These are phyloP conservation scores for Aegilops longissima DNA, from an alignment of 176 grass and related monocot species.

Conservation along the genomic window DNA sequence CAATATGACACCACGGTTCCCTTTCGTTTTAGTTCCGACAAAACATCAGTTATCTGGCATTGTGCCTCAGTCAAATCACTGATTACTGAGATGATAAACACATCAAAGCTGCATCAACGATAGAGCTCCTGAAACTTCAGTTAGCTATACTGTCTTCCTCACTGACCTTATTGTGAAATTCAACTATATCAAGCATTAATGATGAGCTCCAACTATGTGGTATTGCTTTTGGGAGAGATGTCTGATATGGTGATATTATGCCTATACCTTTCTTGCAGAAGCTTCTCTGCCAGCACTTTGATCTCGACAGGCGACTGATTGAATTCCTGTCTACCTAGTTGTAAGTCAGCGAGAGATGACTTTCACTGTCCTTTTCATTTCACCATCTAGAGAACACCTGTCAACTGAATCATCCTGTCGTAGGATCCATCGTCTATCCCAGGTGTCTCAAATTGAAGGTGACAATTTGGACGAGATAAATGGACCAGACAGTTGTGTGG, in stretches of 20 bases:
- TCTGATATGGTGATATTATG: conserved; percentile 13
- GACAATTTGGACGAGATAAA: conserved; percentile 5
- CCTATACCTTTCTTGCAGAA: conserved; percentile 68
- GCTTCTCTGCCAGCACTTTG: conserved; percentile 89
- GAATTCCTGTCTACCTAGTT: conserved; percentile 72
- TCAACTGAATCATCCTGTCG: conserved; percentile 33
- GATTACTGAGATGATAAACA: background rate
- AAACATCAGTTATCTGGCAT: conserved; percentile 15
- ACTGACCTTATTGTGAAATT: conserved; percentile 27
- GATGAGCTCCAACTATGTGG: conserved; percentile 27
- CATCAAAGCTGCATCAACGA: conserved; percentile 14
- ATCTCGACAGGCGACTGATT: conserved; percentile 88
- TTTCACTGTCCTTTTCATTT: conserved; percentile 46
- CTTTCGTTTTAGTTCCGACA: conserved; percentile 24
- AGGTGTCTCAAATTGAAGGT: conserved; percentile 37
- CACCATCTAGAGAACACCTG: conserved; percentile 31
- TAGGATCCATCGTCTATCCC: conserved; percentile 39
- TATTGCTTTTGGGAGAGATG: conserved; percentile 25
- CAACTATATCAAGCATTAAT: conserved; percentile 6
- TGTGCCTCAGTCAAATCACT: conserved; percentile 17
- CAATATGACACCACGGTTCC: conserved; percentile 21
- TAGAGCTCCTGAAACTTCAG: conserved; percentile 36
- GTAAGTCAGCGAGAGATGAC: conserved; percentile 38
- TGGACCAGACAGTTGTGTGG: conserved; percentile 35
- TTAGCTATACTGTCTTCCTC: conserved; percentile 26